A percentile compares a stretch with the other conserved stretches of the same genome.
Conservation (phyloP, 129 eudicot species). For the Helianthus tuberosus region DNA sequence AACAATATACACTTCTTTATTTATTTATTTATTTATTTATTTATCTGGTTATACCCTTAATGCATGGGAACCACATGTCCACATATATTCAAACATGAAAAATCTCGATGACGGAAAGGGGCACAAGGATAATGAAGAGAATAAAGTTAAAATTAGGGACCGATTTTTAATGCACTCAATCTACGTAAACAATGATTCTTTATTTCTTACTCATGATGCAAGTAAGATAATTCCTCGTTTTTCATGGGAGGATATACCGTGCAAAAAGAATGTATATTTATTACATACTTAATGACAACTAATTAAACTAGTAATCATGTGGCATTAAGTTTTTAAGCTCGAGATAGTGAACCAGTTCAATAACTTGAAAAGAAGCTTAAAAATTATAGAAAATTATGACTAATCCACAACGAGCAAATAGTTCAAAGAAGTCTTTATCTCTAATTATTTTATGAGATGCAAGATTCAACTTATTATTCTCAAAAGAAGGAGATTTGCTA, state of each 20-base stretch:
- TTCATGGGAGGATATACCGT: slow-evolving; percentile 31
- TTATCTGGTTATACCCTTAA: background rate
- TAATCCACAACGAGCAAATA: background rate
- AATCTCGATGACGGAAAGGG: background rate
- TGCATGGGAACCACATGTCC: too few relatives aligned
- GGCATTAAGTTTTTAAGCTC: background rate
- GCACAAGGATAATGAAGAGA: background rate
- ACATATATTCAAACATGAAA: background rate
- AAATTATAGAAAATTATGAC: background rate
- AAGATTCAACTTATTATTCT: too few relatives aligned
- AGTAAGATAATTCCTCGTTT: slow-evolving; percentile 33
- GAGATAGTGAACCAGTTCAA: background rate
- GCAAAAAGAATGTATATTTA: too few relatives aligned
- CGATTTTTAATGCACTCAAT: background rate
- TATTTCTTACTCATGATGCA: slow-evolving; percentile 33
- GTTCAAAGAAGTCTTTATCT: background rate
- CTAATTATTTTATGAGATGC: too few relatives aligned
- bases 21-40: background rate
- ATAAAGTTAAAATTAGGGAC: slow-evolving; percentile 6
- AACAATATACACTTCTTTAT: background rate
- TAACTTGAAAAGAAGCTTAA: background rate
- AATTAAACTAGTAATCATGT: background rate
- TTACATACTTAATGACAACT: too few relatives aligned
- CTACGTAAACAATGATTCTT: slow-evolving; percentile 30
- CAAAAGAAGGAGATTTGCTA: too few relatives aligned